phyloP scores from a whole-genome alignment of 2,329 filamentous ascomycete species.

The Fusarium sp. region DNA sequence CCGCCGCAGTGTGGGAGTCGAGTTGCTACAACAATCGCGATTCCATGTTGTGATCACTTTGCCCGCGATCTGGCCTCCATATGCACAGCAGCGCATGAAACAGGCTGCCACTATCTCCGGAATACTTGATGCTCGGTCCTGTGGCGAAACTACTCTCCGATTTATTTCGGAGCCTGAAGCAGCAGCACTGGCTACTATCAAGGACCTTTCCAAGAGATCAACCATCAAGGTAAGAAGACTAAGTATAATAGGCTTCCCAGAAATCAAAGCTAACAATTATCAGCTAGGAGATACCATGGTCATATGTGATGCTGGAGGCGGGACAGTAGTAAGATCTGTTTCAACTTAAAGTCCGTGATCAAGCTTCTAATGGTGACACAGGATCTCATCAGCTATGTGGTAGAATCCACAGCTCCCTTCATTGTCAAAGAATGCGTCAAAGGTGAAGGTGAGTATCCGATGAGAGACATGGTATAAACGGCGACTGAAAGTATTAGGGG shows the following conservation, averaged over 20 bases:
- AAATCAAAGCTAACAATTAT: background rate
- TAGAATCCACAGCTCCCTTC: constrained; percentile 45
- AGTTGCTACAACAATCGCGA: constrained; percentile 27
- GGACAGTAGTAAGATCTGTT: constrained; percentile 51
- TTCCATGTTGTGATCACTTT: constrained; percentile 59
- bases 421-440: constrained; percentile 54
- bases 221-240: constrained; percentile 38
- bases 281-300: constrained; percentile 47
- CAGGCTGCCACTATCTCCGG: constrained; percentile 53
- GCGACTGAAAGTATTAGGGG: constrained; percentile 45
- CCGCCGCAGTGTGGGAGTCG: constrained; percentile 23
- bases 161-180: constrained; percentile 62
- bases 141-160: constrained; percentile 50
- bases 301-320: constrained; percentile 56
- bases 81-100: constrained; percentile 55
- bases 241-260: accelerated
- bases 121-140: constrained; percentile 48
- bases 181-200: constrained; percentile 57
- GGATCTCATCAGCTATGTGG: constrained; percentile 59
- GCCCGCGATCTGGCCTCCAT: constrained; percentile 61
- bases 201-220: constrained; percentile 44
- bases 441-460: constrained; percentile 52
- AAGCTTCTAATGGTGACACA: background rate
- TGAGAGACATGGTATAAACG: accelerated
- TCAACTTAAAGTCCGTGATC: accelerated